Conservation (phyloP, 352 stramenopile species). For the Phytophthora brassicae region DNA sequence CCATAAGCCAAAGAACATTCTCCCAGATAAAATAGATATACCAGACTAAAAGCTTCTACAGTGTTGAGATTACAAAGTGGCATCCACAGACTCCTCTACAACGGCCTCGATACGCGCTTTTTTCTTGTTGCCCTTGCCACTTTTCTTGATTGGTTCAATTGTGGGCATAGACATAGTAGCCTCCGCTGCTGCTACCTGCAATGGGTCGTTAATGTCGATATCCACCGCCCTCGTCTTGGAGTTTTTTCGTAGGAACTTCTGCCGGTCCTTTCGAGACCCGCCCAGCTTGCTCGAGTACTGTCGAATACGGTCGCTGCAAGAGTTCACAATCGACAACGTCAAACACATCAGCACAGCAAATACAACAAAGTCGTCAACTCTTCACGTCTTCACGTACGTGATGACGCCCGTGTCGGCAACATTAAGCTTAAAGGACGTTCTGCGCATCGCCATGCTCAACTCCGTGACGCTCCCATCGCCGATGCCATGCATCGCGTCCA, state of each 20-base stretch:
- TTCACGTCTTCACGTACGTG: slow-evolving; percentile 48
- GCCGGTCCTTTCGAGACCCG: slow-evolving; percentile 59
- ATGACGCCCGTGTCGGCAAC: slow-evolving; percentile 63
- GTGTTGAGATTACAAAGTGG: slow-evolving; percentile 43
- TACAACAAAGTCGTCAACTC: neutral
- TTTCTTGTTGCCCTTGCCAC: slow-evolving; percentile 29
- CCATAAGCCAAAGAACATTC: neutral
- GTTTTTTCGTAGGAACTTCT: slow-evolving; percentile 68
- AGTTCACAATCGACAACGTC: neutral
- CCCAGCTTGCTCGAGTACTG: slow-evolving; percentile 77
- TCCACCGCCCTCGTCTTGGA: slow-evolving; percentile 23
- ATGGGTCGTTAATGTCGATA: slow-evolving; percentile 41
- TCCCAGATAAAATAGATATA: neutral
- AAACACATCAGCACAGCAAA: neutral
- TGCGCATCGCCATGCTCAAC: slow-evolving; percentile 50
- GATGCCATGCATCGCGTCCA: slow-evolving; percentile 59
- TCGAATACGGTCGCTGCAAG: slow-evolving; percentile 63
- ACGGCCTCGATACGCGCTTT: slow-evolving; percentile 36
- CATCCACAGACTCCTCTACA: slow-evolving; percentile 59
- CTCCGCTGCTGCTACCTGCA: slow-evolving; percentile 18
- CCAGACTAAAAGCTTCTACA: slow-evolving; percentile 8
- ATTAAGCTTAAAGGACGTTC: slow-evolving; percentile 71
- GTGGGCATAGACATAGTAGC: slow-evolving; percentile 3
- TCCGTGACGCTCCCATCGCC: slow-evolving; percentile 53
- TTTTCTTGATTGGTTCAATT: slow-evolving; percentile 17